These are phyloP conservation scores for Phellopilus nigrolimitatus DNA, from an alignment of 1,284 basidiomycete genomes.

Conservation along the genomic window DNA sequence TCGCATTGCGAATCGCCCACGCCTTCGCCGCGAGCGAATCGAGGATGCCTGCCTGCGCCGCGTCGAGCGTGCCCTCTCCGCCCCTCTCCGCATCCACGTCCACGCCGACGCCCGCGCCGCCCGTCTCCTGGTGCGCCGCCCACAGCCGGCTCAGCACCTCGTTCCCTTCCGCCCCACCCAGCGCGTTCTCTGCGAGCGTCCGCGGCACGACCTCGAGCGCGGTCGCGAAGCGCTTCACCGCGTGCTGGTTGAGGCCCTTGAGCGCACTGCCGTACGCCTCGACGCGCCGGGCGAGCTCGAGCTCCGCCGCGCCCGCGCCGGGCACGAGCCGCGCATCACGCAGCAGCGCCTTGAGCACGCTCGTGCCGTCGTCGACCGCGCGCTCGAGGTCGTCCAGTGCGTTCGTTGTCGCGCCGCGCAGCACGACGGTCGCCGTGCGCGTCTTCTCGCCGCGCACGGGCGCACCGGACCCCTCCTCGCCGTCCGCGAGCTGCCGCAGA, in stretches of 20 bases:
- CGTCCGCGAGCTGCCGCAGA: slow-evolving; percentile 75
- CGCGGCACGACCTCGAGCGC: slow-evolving; percentile 92
- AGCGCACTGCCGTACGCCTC: slow-evolving; percentile 86
- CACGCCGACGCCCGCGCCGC: slow-evolving; percentile 78
- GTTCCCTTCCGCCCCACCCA: slow-evolving; percentile 87
- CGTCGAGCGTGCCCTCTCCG: slow-evolving; percentile 62
- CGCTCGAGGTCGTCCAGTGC: slow-evolving; percentile 94
- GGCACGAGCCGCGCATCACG: slow-evolving; percentile 90
- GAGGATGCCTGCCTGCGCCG: slow-evolving; percentile 62
- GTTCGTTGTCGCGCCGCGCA: slow-evolving; percentile 95
- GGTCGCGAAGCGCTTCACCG: slow-evolving; percentile 85
- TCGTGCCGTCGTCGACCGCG: slow-evolving; percentile 95
- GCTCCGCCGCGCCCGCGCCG: slow-evolving; percentile 91
- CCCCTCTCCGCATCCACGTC: slow-evolving; percentile 87
- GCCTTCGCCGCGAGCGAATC: slow-evolving; percentile 86
- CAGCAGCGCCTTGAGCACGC: slow-evolving; percentile 91
- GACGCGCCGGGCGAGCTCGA: slow-evolving; percentile 84
- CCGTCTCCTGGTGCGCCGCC: slow-evolving; percentile 80
- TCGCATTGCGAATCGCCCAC: slow-evolving; percentile 87
- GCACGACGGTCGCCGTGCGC: slow-evolving; percentile 88
- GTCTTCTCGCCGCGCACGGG: slow-evolving; percentile 62
- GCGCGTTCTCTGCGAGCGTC: slow-evolving; percentile 93
- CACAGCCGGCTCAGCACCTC: slow-evolving; percentile 86
- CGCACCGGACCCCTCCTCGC: slow-evolving; percentile 55
- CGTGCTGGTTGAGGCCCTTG: slow-evolving; percentile 91